Evolutionary conservation across 257 asterid genomes (phyloP).

Genomic region (Rubia yunnanensis): DNA sequence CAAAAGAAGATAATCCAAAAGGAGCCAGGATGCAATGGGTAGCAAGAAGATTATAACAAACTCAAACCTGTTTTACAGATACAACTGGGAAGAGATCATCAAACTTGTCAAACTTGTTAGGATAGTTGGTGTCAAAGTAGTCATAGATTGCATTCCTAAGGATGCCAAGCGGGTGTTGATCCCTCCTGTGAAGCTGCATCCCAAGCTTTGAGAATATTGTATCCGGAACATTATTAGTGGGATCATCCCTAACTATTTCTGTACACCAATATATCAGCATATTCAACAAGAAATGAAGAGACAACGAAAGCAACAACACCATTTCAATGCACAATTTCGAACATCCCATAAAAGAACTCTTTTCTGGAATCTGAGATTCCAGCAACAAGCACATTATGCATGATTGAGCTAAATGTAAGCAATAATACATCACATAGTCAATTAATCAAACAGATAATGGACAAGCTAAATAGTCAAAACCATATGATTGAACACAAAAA

Average conservation of each 20-base stretch:
- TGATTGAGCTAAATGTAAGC: not conserved
- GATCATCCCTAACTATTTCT: slow-evolving; percentile 91
- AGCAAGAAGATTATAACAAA: not conserved
- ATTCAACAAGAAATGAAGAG: not conserved
- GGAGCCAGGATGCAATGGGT: not conserved
- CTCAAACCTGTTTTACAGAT: slow-evolving; percentile 52
- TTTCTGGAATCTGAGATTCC: not conserved
- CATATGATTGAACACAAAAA: not conserved
- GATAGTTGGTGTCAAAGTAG: slow-evolving; percentile 72
- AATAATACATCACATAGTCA: too few relatives aligned
- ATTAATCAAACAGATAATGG: slow-evolving; percentile 4
- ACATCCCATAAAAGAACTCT: not conserved
- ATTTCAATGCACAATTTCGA: not conserved
- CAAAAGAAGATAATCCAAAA: not conserved
- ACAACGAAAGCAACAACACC: not conserved
- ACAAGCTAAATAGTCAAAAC: not conserved
- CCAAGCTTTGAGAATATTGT: slow-evolving; percentile 84
- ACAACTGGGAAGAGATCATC: slow-evolving; percentile 76
- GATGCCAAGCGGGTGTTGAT: slow-evolving; percentile 87
- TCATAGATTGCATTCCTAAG: slow-evolving; percentile 76
- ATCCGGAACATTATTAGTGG: slow-evolving; percentile 85
- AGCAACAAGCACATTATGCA: not conserved
- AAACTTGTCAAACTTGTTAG: slow-evolving; percentile 61
- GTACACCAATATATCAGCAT: slow-evolving; percentile 19
- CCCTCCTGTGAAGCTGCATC: slow-evolving; percentile 88